These are phyloP conservation scores for Mucor ambiguus DNA, from an alignment of 371 early-diverging fungal genomes.

Conservation along the genomic window DNA sequence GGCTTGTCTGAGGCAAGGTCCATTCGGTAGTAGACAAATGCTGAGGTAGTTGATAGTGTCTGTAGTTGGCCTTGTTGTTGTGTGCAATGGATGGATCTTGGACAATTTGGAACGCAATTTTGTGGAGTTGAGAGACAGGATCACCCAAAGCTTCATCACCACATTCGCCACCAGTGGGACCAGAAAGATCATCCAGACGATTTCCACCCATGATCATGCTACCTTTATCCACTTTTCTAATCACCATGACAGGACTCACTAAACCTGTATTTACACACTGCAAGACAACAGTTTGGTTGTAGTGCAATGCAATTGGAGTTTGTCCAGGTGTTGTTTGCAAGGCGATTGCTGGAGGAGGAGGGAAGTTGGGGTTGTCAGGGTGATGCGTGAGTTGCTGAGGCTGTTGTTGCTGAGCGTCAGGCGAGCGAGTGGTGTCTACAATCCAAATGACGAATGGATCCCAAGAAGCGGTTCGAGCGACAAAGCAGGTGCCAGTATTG, in stretches of 20 bases:
- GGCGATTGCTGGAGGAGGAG: conserved; percentile 80
- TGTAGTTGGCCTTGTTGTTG: conserved; percentile 27
- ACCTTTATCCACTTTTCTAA: conserved; percentile 83
- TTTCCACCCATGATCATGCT: conserved; percentile 77
- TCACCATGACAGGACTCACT: conserved; percentile 81
- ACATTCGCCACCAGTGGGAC: conserved; percentile 50
- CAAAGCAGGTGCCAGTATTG: conserved; percentile 66
- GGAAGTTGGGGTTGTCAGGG: conserved; percentile 61
- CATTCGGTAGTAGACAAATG: conserved; percentile 17
- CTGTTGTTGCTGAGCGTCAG: conserved; percentile 21
- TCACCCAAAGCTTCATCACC: conserved; percentile 56
- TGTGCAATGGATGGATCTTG: conserved; percentile 47
- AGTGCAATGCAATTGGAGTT: conserved; percentile 75
- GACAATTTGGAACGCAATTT: conserved; percentile 85
- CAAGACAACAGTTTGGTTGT: conserved; percentile 82
- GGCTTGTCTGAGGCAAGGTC: conserved; percentile 47
- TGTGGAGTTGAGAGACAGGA: conserved; percentile 90
- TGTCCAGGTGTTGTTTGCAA: conserved; percentile 68
- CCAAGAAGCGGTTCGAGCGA: conserved; percentile 81
- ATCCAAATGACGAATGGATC: conserved; percentile 91
- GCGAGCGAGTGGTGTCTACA: conserved; percentile 65
- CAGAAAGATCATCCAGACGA: conserved; percentile 57
- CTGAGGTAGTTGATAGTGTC: conserved; percentile 30
- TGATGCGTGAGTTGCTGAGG: conserved; percentile 46
- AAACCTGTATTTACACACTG: conserved; percentile 83